Evolutionary conservation across 2,329 filamentous ascomycete genomes (phyloP).

Genomic region (Xylaria sp.): DNA sequence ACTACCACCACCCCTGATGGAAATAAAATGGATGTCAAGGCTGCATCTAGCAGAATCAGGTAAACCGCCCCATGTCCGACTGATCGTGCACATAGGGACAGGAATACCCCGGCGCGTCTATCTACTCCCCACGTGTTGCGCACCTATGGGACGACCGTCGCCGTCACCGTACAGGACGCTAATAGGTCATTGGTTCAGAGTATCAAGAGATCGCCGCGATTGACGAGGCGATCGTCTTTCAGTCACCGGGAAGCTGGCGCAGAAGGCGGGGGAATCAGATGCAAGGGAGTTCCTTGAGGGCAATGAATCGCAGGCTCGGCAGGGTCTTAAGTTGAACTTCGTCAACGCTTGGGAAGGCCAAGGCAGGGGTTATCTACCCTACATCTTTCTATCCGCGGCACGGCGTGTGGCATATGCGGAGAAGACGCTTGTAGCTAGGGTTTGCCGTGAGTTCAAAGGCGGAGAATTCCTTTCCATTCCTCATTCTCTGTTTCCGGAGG

Average conservation of each 20-base stretch:
- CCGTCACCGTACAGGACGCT: slow-evolving; percentile 9
- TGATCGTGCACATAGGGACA: not conserved
- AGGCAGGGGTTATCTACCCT: not conserved
- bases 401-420: slow-evolving; percentile 7
- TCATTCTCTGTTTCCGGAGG: not conserved
- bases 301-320: not conserved
- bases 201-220: slow-evolving; percentile 6
- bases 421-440: not conserved
- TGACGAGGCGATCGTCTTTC: slow-evolving; percentile 8
- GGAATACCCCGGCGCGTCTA: slow-evolving; percentile 9
- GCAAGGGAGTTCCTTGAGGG: not conserved
- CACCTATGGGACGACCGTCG: slow-evolving; percentile 18
- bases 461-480: slow-evolving; percentile 2
- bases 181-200: slow-evolving; percentile 12
- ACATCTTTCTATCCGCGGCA: slow-evolving; percentile 1
- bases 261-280: not conserved
- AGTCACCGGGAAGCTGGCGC: slow-evolving; percentile 13
- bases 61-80: slow-evolving; percentile 13
- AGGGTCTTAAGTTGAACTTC: not conserved
- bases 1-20: slow-evolving; percentile 4
- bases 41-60: slow-evolving; percentile 27
- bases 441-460: not conserved
- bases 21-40: slow-evolving; percentile 9
- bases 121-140: slow-evolving; percentile 28
- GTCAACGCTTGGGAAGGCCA: not conserved